phyloP scores from a whole-genome alignment of 345 rosid genomes.

The Brassica incana region DNA sequence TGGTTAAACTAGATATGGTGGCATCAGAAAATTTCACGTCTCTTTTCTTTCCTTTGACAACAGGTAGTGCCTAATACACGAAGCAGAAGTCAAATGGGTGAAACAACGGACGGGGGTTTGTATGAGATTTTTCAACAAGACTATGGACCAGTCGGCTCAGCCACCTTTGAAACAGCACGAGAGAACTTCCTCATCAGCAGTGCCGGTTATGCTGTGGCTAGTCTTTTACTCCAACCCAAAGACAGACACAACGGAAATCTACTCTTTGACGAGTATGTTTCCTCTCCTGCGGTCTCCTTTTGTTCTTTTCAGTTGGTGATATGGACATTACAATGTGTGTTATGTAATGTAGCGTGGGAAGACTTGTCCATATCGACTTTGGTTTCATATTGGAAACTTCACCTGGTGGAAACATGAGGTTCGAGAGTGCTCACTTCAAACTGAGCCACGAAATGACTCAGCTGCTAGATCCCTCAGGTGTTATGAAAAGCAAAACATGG shows the following conservation, averaged over 20 bases:
- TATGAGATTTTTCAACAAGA: constrained; percentile 94
- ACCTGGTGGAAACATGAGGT: constrained; percentile 85
- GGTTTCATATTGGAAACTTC: constrained; percentile 90
- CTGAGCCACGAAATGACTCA: constrained; percentile 97
- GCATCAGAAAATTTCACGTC: background rate
- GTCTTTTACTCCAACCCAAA: constrained; percentile 90
- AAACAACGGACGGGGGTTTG: constrained; percentile 90
- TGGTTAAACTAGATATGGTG: background rate
- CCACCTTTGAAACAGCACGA: constrained; percentile 77
- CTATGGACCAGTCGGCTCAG: constrained; percentile 83
- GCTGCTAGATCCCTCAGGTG: constrained; percentile 74
- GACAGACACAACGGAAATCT: constrained; percentile 95
- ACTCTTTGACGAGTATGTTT: constrained; percentile 65
- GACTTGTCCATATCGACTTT: constrained; percentile 92
- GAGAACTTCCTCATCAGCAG: constrained; percentile 80
- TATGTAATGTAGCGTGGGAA: constrained; percentile 58
- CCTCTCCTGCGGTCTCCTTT: background rate
- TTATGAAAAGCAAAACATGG: constrained; percentile 88
- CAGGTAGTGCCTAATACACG: constrained; percentile 88
- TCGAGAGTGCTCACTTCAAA: constrained; percentile 91
- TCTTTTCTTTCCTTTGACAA: background rate
- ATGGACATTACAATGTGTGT: background rate
- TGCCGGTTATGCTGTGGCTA: constrained; percentile 94
- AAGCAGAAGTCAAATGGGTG: constrained; percentile 97
- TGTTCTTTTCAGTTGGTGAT: background rate